phyloP scores from a whole-genome alignment of 805 yeast genomes.

The Kazachstania bromeliacearum region DNA sequence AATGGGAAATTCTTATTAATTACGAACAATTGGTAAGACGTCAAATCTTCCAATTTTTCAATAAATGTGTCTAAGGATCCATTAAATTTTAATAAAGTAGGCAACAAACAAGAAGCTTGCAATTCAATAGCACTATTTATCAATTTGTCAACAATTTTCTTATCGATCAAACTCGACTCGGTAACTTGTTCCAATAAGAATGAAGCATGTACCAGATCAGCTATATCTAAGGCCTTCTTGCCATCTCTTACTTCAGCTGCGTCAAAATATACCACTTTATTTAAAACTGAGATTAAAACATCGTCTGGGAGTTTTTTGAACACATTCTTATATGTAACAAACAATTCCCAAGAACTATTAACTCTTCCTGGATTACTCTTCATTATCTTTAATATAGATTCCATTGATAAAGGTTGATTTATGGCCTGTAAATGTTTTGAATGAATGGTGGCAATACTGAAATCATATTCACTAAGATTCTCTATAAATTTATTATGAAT shows the following conservation, averaged over 20 bases:
- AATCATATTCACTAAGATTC: conserved; percentile 23
- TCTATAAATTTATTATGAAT: conserved; percentile 26
- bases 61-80: conserved; percentile 8
- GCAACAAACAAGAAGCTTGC: conserved; percentile 9
- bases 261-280: conserved; percentile 35
- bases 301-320: conserved; percentile 15
- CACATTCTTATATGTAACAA: conserved; percentile 21
- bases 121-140: conserved; percentile 10
- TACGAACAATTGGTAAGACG: conserved; percentile 14
- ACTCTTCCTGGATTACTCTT: conserved; percentile 46
- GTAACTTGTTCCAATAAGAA: conserved; percentile 18
- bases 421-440: conserved; percentile 19
- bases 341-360: conserved; percentile 40
- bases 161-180: conserved; percentile 5
- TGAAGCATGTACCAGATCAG: conserved; percentile 17
- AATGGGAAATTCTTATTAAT: conserved; percentile 8
- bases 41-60: conserved; percentile 9
- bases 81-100: conserved; percentile 8
- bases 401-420: conserved; percentile 14
- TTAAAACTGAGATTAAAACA: conserved; percentile 24
- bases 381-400: conserved; percentile 30
- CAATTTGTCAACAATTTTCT: conserved; percentile 10
- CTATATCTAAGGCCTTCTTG: conserved; percentile 12
- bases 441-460: conserved; percentile 26
- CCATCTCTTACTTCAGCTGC: conserved; percentile 29